Evolutionary conservation across 306 rosid genomes (phyloP).

Genomic region (Begonia peltatifolia): DNA sequence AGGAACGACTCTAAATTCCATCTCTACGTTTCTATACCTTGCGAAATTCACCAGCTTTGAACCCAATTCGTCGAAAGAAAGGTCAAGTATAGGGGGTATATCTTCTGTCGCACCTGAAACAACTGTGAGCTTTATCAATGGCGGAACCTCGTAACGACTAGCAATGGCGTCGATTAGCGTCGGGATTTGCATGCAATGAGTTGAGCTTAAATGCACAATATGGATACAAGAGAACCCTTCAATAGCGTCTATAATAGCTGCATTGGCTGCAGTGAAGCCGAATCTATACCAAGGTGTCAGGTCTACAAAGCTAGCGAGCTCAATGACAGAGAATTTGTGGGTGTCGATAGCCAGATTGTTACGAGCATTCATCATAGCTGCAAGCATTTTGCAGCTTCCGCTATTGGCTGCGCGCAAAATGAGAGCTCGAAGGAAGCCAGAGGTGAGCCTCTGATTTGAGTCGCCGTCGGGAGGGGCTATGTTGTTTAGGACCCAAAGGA

Average conservation of each 20-base stretch:
- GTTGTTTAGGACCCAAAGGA: constrained; percentile 90
- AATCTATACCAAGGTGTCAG: constrained; percentile 87
- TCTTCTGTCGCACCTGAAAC: constrained; percentile 16
- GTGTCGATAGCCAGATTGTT: constrained; percentile 19
- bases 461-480: constrained; percentile 82
- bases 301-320: constrained; percentile 77
- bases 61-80: constrained; percentile 64
- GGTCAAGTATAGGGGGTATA: constrained; percentile 58
- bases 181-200: constrained; percentile 97
- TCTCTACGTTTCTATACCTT: constrained; percentile 33
- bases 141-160: constrained; percentile 46
- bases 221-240: constrained; percentile 62
- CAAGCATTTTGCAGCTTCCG: constrained; percentile 51
- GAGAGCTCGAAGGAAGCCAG: constrained; percentile 71
- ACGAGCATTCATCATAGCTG: constrained; percentile 17
- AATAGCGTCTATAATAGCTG: constrained; percentile 57
- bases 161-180: constrained; percentile 80
- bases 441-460: constrained; percentile 70
- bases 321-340: constrained; percentile 63
- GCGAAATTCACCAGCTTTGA: constrained; percentile 59
- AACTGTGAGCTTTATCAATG: constrained; percentile 57
- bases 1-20: constrained; percentile 57
- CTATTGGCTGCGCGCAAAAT: constrained; percentile 47
- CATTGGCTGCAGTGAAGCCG: constrained; percentile 77
- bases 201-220: constrained; percentile 57